These are phyloP conservation scores for Geranomyces michiganensis DNA, from an alignment of 192 early-diverging fungal species.

Conservation along the genomic window DNA sequence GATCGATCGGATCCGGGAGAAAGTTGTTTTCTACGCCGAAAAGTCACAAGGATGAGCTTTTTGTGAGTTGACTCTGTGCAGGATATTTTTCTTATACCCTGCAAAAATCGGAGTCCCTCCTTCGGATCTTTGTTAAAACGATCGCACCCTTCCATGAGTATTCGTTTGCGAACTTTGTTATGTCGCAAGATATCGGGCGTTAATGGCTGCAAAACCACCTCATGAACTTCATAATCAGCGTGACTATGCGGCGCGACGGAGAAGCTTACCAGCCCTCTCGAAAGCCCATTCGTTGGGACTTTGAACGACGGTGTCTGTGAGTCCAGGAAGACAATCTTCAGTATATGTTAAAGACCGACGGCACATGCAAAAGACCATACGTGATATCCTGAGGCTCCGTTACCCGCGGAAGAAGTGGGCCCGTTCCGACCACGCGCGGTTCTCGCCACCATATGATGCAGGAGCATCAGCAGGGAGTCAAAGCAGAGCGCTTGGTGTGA, in stretches of 20 bases:
- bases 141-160: constrained; percentile 75
- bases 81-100: constrained; percentile 57
- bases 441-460: constrained; percentile 72
- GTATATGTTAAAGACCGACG: neutral
- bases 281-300: neutral
- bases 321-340: neutral
- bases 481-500: constrained; percentile 71
- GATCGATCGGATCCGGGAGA: constrained; percentile 51
- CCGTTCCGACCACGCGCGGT: constrained; percentile 5
- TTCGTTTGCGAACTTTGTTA: constrained; percentile 73
- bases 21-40: constrained; percentile 34
- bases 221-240: neutral
- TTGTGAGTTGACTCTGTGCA: neutral
- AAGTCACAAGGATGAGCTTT: neutral
- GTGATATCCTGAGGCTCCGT: neutral
- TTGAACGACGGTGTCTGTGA: neutral
- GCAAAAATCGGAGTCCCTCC: constrained; percentile 80
- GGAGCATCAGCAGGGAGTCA: constrained; percentile 72
- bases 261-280: neutral
- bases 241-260: neutral
- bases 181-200: constrained; percentile 41
- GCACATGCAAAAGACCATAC: neutral
- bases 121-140: constrained; percentile 88
- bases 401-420: neutral
- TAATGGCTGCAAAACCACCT: neutral